Evolutionary conservation across 352 stramenopile genomes (phyloP).

Genomic region (Porosira glacialis): DNA sequence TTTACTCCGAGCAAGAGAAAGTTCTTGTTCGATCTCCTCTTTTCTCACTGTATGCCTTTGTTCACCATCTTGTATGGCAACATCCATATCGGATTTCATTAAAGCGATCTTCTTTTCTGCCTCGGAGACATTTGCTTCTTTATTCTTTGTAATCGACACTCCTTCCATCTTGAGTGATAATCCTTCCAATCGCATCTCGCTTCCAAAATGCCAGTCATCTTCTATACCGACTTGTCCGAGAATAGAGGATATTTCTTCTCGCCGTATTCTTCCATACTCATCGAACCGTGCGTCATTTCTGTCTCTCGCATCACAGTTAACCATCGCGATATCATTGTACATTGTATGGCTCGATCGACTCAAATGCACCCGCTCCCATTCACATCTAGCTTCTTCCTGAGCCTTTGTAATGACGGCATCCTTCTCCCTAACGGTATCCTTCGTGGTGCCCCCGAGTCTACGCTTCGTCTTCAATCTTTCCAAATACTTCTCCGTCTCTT

Average conservation of each 20-base stretch:
- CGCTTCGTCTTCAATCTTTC: slow-evolving; percentile 85
- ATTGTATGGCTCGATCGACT: no score
- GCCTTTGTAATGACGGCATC: slow-evolving; percentile 28
- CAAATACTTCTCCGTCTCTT: slow-evolving; percentile 89
- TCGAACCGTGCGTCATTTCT: slow-evolving; percentile 66
- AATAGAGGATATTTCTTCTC: slow-evolving; percentile 10
- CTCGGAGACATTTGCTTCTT: slow-evolving; percentile 24
- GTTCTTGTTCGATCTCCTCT: slow-evolving; percentile 19
- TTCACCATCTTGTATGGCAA: slow-evolving; percentile 5
- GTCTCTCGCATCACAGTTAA: slow-evolving; percentile 83
- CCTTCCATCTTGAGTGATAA: slow-evolving; percentile 42
- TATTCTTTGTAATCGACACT: slow-evolving; percentile 33
- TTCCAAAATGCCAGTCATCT: slow-evolving; percentile 28
- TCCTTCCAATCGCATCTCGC: slow-evolving; percentile 35
- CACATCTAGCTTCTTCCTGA: slow-evolving; percentile 20
- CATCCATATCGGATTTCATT: slow-evolving; percentile 22
- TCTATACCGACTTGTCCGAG: slow-evolving; percentile 22
- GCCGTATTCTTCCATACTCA: slow-evolving; percentile 13
- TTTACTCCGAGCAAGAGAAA: slow-evolving; percentile 15
- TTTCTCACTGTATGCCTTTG: slow-evolving; percentile 26
- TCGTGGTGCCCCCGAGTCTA: slow-evolving; percentile 29
- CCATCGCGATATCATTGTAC: slow-evolving; percentile 65
- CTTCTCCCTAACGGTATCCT: neutral
- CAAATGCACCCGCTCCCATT: no score
- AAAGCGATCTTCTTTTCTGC: slow-evolving; percentile 17